phyloP scores from a whole-genome alignment of 2,329 filamentous ascomycete genomes.

The Tolypocladium album region DNA sequence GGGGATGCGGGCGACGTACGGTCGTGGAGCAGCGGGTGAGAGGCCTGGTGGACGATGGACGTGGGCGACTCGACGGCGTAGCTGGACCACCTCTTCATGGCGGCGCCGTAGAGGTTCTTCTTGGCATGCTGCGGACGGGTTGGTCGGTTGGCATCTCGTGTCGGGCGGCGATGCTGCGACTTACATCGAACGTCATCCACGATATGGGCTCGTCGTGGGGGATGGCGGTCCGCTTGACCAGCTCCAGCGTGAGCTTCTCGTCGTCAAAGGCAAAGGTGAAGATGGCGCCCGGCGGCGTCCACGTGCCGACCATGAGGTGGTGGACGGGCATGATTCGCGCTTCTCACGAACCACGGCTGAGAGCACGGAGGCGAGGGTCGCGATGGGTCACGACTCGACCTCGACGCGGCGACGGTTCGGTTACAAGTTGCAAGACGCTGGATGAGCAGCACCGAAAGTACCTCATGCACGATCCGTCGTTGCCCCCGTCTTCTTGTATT shows the following conservation, averaged over 20 bases:
- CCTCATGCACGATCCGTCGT: background rate
- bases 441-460: background rate
- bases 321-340: conserved; percentile 54
- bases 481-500: background rate
- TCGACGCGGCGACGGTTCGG: too few species aligned
- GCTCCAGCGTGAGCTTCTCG: conserved; percentile 59
- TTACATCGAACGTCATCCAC: conserved; percentile 85
- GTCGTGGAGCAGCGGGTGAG: conserved; percentile 66
- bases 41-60: conserved; percentile 64
- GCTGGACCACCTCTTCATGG: conserved; percentile 90
- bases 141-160: background rate
- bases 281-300: conserved; percentile 82
- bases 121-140: conserved; percentile 51
- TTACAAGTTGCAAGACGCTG: background rate
- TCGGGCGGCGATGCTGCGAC: conserved; percentile 15
- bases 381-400: background rate
- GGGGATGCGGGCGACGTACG: conserved; percentile 56
- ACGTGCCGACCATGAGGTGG: conserved; percentile 86
- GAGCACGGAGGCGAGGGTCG: background rate
- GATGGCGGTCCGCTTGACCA: conserved; percentile 74
- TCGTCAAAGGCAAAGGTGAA: conserved; percentile 86
- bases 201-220: conserved; percentile 79
- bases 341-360: too few species aligned
- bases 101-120: conserved; percentile 79
- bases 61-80: conserved; percentile 66